phyloP scores from a whole-genome alignment of 768 basidiomycete species.

The Psilocybe azurescens region DNA sequence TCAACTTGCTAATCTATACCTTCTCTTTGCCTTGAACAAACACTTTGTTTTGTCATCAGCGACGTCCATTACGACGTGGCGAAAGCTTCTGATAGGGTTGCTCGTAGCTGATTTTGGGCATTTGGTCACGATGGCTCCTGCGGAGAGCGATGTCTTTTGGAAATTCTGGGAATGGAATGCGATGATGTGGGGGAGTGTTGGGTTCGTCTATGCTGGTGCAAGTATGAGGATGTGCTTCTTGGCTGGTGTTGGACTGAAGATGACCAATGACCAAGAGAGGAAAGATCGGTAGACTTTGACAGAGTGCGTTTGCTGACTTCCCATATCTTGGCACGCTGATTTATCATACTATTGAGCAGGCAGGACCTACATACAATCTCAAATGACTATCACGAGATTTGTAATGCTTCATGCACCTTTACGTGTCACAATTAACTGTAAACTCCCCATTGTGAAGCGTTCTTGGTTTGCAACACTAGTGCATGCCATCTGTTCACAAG shows the following conservation, averaged over 20 bases:
- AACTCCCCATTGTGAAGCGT: too few species aligned
- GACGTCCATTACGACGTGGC: conserved; percentile 44
- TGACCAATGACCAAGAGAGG: not conserved
- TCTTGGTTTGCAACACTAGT: too few species aligned
- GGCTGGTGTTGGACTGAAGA: conserved; percentile 17
- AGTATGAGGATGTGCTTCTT: conserved; percentile 46
- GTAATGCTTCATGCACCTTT: too few species aligned
- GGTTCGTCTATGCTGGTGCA: conserved; percentile 55
- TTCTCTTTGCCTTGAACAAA: conserved; percentile 56
- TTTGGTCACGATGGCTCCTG: conserved; percentile 47
- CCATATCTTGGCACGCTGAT: too few species aligned
- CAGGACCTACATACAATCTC: too few species aligned
- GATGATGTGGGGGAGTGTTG: conserved; percentile 60
- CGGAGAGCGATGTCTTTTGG: conserved; percentile 47
- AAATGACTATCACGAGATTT: too few species aligned
- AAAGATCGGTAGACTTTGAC: not conserved
- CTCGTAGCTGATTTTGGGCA: conserved; percentile 57
- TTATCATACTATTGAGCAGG: too few species aligned
- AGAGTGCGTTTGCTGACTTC: not conserved
- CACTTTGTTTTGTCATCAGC: conserved; percentile 53
- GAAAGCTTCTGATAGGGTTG: conserved; percentile 44
- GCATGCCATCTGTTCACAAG: too few species aligned
- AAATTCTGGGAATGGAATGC: conserved; percentile 54
- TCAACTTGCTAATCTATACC: conserved; percentile 56
- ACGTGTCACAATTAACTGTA: too few species aligned